phyloP scores from a whole-genome alignment of 345 rosid genomes.

The Corymbia maculata region DNA sequence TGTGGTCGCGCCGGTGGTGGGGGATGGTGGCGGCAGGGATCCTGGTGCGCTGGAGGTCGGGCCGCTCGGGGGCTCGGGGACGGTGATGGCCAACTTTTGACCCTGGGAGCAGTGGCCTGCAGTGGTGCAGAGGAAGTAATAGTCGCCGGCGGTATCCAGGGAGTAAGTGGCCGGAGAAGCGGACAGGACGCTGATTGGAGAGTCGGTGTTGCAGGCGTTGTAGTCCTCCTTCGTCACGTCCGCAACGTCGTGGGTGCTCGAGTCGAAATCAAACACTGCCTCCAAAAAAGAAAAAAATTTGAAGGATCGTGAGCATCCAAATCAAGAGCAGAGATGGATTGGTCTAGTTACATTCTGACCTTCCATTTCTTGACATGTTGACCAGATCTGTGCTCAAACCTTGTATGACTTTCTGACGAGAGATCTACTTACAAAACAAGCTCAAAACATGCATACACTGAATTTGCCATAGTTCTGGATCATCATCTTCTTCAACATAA shows the following conservation, averaged over 20 bases:
- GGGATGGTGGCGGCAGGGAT: neutral
- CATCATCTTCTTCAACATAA: neutral
- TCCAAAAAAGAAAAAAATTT: neutral
- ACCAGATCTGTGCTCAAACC: neutral
- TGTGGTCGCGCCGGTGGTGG: neutral
- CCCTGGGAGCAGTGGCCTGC: constrained; percentile 26
- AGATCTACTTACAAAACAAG: neutral
- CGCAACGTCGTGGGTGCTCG: constrained; percentile 22
- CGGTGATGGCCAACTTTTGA: constrained; percentile 19
- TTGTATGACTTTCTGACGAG: neutral
- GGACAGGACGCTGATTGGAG: neutral
- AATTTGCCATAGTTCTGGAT: neutral
- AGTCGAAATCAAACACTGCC: constrained; percentile 27
- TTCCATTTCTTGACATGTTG: neutral
- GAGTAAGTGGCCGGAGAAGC: constrained; percentile 17
- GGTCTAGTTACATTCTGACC: neutral
- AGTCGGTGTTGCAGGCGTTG: constrained; percentile 16
- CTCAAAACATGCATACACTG: neutral
- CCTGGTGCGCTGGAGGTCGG: neutral
- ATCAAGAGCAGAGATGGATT: neutral
- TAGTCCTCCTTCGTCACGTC: constrained; percentile 20
- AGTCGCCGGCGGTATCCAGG: constrained; percentile 29
- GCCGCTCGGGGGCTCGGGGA: neutral
- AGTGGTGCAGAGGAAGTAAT: constrained; percentile 18
- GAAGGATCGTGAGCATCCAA: neutral